These are phyloP conservation scores for Rhypophila decipiens DNA, from an alignment of 495 filamentous ascomycete species.

Conservation along the genomic window DNA sequence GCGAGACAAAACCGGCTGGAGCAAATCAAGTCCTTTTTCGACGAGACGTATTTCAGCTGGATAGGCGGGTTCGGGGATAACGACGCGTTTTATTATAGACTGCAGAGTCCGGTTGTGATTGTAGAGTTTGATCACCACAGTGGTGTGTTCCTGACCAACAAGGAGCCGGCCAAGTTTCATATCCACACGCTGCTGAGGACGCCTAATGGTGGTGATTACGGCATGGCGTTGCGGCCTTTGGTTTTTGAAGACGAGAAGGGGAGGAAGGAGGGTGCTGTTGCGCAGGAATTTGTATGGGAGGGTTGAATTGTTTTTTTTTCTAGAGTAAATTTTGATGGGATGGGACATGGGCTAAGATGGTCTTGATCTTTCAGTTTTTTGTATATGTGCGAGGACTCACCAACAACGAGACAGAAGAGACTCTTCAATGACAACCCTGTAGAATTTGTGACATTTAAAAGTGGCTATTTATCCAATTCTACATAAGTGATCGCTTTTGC, in stretches of 20 bases:
- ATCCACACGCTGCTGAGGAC: constrained; percentile 65
- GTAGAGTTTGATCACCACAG: constrained; percentile 77
- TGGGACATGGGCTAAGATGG: too few species aligned
- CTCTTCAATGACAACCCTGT: too few species aligned
- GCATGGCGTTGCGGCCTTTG: constrained; percentile 37
- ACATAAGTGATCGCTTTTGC: too few species aligned
- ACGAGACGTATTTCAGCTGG: constrained; percentile 71
- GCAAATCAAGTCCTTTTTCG: constrained; percentile 45
- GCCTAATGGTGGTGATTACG: constrained; percentile 72
- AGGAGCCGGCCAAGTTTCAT: constrained; percentile 68
- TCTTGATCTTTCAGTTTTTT: too few species aligned
- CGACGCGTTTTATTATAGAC: constrained; percentile 68
- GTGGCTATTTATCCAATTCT: too few species aligned
- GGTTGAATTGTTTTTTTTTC: constrained; percentile 7
- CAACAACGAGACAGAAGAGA: too few species aligned
- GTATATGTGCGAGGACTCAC: too few species aligned
- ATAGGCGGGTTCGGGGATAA: constrained; percentile 60
- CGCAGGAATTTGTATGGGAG: constrained; percentile 40
- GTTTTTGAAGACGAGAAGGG: too few species aligned
- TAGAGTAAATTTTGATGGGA: too few species aligned
- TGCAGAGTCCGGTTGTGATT: constrained; percentile 67
- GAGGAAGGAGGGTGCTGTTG: constrained; percentile 14
- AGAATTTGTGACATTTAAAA: too few species aligned
- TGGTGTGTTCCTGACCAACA: constrained; percentile 69
- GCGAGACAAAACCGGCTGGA: constrained; percentile 46